These are phyloP conservation scores for Trypanosoma scelopori DNA, from an alignment of 208 protist species.

Conservation along the genomic window DNA sequence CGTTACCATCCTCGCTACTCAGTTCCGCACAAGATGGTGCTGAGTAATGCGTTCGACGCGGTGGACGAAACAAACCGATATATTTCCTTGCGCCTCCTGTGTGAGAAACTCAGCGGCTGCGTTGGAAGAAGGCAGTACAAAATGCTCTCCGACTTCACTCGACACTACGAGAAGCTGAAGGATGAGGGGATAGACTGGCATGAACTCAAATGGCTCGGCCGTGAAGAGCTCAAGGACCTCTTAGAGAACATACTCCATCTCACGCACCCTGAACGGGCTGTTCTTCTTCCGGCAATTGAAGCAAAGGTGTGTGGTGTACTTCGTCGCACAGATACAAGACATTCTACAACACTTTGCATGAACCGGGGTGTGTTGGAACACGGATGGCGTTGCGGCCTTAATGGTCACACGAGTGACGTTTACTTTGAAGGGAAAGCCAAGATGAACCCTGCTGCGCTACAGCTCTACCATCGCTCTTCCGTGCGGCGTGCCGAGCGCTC, in stretches of 20 bases:
- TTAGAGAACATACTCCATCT: slow-evolving; percentile 49
- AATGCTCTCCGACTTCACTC: slow-evolving; percentile 58
- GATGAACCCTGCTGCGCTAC: slow-evolving; percentile 61
- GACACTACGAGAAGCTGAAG: slow-evolving; percentile 48
- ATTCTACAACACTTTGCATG: slow-evolving; percentile 80
- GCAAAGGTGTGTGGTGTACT: slow-evolving; percentile 87
- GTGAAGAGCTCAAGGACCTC: slow-evolving; percentile 60
- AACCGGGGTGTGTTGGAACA: slow-evolving; percentile 53
- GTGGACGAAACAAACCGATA: slow-evolving; percentile 85
- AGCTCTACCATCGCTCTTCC: slow-evolving; percentile 57
- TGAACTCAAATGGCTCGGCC: slow-evolving; percentile 75
- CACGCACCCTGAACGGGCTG: slow-evolving; percentile 48
- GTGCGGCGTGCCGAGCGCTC: slow-evolving; percentile 42
- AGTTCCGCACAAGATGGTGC: slow-evolving; percentile 44
- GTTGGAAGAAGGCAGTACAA: slow-evolving; percentile 87
- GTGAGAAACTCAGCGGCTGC: slow-evolving; percentile 69
- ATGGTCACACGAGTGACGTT: slow-evolving; percentile 84
- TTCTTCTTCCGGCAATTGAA: slow-evolving; percentile 63
- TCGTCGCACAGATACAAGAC: slow-evolving; percentile 49
- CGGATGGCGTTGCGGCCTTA: slow-evolving; percentile 83
- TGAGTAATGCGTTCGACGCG: slow-evolving; percentile 67
- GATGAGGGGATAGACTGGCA: slow-evolving; percentile 82
- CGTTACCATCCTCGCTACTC: slow-evolving; percentile 72
- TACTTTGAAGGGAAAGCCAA: slow-evolving; percentile 89
- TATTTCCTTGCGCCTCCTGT: slow-evolving; percentile 66